Percentiles rank a stretch among this genome's conserved stretches.
phyloP scores from a whole-genome alignment of 1,284 basidiomycete genomes.

The Microbotryum intermedium region DNA sequence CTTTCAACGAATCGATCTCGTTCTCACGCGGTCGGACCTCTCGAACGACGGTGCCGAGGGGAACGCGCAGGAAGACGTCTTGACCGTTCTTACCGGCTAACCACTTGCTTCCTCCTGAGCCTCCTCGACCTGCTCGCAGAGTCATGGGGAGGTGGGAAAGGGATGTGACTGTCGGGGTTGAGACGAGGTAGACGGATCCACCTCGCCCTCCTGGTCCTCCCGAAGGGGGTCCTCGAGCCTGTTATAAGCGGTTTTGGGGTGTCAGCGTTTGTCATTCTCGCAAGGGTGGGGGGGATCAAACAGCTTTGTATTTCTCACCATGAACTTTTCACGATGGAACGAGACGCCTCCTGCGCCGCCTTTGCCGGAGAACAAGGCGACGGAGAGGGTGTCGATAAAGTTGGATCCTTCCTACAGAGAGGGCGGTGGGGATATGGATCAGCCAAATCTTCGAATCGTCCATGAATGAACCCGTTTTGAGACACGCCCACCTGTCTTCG shows the following conservation, averaged over 20 bases:
- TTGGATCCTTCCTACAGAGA: slow-evolving; percentile 23
- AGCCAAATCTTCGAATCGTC: neutral
- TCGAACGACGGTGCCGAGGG: slow-evolving; percentile 76
- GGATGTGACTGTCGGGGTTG: slow-evolving; percentile 64
- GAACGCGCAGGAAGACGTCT: slow-evolving; percentile 68
- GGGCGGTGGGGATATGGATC: too few species aligned
- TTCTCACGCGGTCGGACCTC: slow-evolving; percentile 63
- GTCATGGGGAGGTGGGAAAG: slow-evolving; percentile 63
- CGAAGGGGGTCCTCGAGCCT: slow-evolving; percentile 71
- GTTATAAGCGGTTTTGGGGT: neutral
- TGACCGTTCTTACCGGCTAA: slow-evolving; percentile 65
- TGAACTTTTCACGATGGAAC: slow-evolving; percentile 28
- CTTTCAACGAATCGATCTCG: slow-evolving; percentile 45
- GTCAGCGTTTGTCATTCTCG: neutral
- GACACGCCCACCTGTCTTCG: slow-evolving; percentile 9
- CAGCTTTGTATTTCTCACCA: slow-evolving; percentile 69
- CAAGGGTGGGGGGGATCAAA: slow-evolving; percentile 53
- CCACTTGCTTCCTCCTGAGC: slow-evolving; percentile 70
- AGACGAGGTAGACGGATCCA: slow-evolving; percentile 72
- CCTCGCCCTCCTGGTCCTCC: slow-evolving; percentile 84
- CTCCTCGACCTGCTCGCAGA: slow-evolving; percentile 58
- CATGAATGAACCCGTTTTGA: too few species aligned
- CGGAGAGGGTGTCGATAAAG: slow-evolving; percentile 22
- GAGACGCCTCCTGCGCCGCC: slow-evolving; percentile 21
- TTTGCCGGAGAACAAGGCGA: slow-evolving; percentile 13